Evolutionary conservation across 73 alveolate species (phyloP).

Genomic region (Loxodes magnus): DNA sequence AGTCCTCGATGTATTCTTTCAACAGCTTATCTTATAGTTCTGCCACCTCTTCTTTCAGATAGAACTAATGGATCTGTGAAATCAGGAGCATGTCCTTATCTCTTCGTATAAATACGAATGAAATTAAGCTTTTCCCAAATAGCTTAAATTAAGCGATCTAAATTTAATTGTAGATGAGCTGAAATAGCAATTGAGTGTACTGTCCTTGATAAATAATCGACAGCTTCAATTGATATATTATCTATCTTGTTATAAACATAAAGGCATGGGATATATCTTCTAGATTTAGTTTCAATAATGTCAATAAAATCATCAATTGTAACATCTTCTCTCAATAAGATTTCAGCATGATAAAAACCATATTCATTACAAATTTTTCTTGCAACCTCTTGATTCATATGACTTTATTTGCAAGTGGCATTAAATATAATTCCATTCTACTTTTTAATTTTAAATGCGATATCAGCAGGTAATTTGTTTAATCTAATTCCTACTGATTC

Average conservation of each 20-base stretch:
- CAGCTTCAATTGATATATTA: slow-evolving; percentile 95
- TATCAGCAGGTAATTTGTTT: slow-evolving; percentile 89
- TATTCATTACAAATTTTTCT: slow-evolving; percentile 86
- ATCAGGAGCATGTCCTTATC: slow-evolving; percentile 93
- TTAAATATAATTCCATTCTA: slow-evolving; percentile 73
- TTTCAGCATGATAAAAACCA: slow-evolving; percentile 88
- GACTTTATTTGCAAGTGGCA: slow-evolving; percentile 83
- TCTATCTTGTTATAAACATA: slow-evolving; percentile 96
- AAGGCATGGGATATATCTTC: slow-evolving; percentile 92
- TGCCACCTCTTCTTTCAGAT: slow-evolving; percentile 90
- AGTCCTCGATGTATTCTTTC: slow-evolving; percentile 85
- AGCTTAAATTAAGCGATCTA: slow-evolving; percentile 76
- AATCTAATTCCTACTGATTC: slow-evolving; percentile 98
- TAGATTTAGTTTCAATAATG: slow-evolving; percentile 85
- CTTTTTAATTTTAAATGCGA: slow-evolving; percentile 76
- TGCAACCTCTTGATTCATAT: slow-evolving; percentile 85
- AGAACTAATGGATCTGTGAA: slow-evolving; percentile 87
- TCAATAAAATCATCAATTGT: slow-evolving; percentile 96
- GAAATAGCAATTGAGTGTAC: slow-evolving; percentile 82
- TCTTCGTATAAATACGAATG: slow-evolving; percentile 95
- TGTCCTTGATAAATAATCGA: slow-evolving; percentile 76
- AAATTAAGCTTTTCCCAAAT: slow-evolving; percentile 95
- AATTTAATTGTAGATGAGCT: slow-evolving; percentile 72
- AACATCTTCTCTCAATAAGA: slow-evolving; percentile 90
- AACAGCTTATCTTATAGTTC: slow-evolving; percentile 69